These are phyloP conservation scores for Globisporangium splendens DNA, from an alignment of 352 stramenopile genomes.

Conservation along the genomic window DNA sequence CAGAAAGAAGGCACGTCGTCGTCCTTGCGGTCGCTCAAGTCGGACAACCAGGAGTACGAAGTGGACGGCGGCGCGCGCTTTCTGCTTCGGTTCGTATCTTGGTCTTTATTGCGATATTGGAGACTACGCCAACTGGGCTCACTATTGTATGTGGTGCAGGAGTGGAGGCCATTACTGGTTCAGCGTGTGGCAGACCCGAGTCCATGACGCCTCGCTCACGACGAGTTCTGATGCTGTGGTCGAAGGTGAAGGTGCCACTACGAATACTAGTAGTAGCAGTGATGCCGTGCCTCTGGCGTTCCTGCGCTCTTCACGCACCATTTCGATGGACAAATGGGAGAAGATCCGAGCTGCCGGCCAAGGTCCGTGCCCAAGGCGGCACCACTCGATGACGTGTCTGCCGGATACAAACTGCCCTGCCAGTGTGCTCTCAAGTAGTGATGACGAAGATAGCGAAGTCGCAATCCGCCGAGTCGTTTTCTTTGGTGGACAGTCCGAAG, in stretches of 20 bases:
- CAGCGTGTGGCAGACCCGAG: slow-evolving; percentile 43
- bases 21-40: slow-evolving; percentile 53
- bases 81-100: slow-evolving; percentile 33
- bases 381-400: slow-evolving; percentile 68
- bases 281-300: slow-evolving; percentile 30
- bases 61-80: slow-evolving; percentile 32
- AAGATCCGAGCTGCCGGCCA: slow-evolving; percentile 43
- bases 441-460: slow-evolving; percentile 9
- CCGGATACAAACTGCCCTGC: slow-evolving; percentile 22
- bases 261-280: not conserved
- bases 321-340: slow-evolving; percentile 52
- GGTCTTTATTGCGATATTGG: not conserved
- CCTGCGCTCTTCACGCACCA: slow-evolving; percentile 27
- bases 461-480: slow-evolving; percentile 47
- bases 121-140: not conserved
- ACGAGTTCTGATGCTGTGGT: not conserved
- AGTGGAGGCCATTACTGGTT: slow-evolving; percentile 81
- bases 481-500: slow-evolving; percentile 67
- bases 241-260: not conserved
- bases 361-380: slow-evolving; percentile 45
- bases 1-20: slow-evolving; percentile 41
- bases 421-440: slow-evolving; percentile 15
- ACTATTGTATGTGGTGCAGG: slow-evolving; percentile 13
- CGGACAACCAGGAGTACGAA: slow-evolving; percentile 70
- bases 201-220: slow-evolving; percentile 21